These are phyloP conservation scores for Trametes cinnabarina DNA, from an alignment of 768 basidiomycete genomes.

Conservation along the genomic window DNA sequence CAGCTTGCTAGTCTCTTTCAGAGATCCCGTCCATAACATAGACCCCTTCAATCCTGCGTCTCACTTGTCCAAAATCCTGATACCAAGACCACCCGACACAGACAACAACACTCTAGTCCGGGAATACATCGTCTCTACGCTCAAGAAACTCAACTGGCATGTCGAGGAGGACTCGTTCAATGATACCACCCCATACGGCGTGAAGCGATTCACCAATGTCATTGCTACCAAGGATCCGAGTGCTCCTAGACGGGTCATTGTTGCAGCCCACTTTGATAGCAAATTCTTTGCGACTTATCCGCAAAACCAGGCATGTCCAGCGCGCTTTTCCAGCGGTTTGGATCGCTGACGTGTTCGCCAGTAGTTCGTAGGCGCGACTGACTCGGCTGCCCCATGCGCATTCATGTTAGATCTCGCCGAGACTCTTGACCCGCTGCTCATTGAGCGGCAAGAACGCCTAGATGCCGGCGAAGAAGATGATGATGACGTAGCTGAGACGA, in stretches of 20 bases:
- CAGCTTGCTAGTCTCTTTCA: slow-evolving; percentile 46
- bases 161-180: slow-evolving; percentile 83
- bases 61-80: slow-evolving; percentile 79
- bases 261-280: slow-evolving; percentile 94
- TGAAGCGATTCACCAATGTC: slow-evolving; percentile 80
- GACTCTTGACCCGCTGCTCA: slow-evolving; percentile 69
- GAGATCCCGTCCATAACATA: slow-evolving; percentile 66
- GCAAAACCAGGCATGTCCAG: slow-evolving; percentile 61
- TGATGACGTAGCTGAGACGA: slow-evolving; percentile 78
- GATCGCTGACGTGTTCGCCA: slow-evolving; percentile 1
- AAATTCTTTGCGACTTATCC: slow-evolving; percentile 78
- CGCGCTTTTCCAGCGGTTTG: background rate
- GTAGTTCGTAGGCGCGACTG: slow-evolving; percentile 96
- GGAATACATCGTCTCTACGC: slow-evolving; percentile 71
- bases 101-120: slow-evolving; percentile 79
- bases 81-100: slow-evolving; percentile 78
- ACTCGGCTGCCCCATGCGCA: slow-evolving; percentile 93
- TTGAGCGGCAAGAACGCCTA: slow-evolving; percentile 53
- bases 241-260: slow-evolving; percentile 74
- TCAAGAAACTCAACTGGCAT: slow-evolving; percentile 80
- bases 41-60: slow-evolving; percentile 64
- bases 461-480: slow-evolving; percentile 63
- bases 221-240: slow-evolving; percentile 93
- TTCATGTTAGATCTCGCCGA: slow-evolving; percentile 93
- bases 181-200: slow-evolving; percentile 77